Base-by-base conservation (phyloP, 1,284 basidiomycete genomes). In the Boletellus deceptivus region DNA sequence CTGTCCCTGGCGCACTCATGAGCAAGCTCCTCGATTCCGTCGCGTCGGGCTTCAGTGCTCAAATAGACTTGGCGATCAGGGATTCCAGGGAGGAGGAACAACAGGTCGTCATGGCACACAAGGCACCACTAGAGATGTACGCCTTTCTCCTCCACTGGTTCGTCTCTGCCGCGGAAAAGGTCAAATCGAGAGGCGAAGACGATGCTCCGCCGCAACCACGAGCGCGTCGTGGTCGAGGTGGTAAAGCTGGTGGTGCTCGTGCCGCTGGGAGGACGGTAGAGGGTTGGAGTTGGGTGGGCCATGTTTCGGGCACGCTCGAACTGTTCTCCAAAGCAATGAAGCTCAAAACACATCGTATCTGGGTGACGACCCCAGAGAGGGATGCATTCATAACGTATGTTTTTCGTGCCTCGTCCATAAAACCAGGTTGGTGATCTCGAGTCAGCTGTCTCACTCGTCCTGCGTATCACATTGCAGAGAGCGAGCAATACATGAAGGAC, bases 121-220 rank as follows among this genome's bases (percentile, higher is more conserved):
- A 86, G 64, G 63, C 68, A 1, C 82, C 91, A 0, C 74, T 97
- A 44, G 94, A 97, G 68, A 85, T 89, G 75, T 96, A 91, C 68
- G 88, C 87, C 4, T 97, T 96, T 65, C 73, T 96, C 18, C 69
- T 96, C 8, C 77, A 86, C 57, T 96, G 92, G 92, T 93, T 93
- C 63, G 86, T 91, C 18, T 71, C 72, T 16, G 83, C 82, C 0
- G 87, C 84, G 1, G 91, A 95, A 69, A 86, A 85, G 56, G 80
- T 86, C 49, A 86, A 84, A 48, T 72, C 73, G 4, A 70, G 75
- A 5, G 78, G 75, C 3, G 77, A 77, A 7, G 79, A 78, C 11
- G 82, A 81, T n/a, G 73, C 61, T 6, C 75, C 76, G 3, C 72
- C 77, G 0, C 71, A 72, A 8, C 64, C 77, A 3, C 85, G 81